Base-by-base conservation (phyloP, 2,329 filamentous ascomycete genomes). In the Furcasterigmium sp. region DNA sequence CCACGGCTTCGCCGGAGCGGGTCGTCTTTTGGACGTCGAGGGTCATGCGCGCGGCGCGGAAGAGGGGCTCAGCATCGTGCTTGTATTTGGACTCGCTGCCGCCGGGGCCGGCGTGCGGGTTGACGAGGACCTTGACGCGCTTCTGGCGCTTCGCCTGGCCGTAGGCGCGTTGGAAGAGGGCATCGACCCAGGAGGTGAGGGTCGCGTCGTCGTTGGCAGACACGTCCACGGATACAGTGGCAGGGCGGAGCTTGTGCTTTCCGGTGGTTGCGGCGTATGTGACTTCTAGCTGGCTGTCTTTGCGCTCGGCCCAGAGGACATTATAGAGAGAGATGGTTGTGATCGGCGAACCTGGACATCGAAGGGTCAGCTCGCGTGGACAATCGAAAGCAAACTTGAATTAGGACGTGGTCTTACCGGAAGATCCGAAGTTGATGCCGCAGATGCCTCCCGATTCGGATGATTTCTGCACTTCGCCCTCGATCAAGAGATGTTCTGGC, bases 101-200 rank as follows among this genome's bases (percentile, higher is more conserved):
- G 32, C 91, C 91, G 34, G 89, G 86, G 0, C 93, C 93, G 13
- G 90, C 88, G 55, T 91, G 85, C 0, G 93, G 93, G 62, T 98
- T 98, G 48, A 98, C 76, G 35, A 97, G 70, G 11, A 97, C 82
- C 61, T 93, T 95, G 49, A 93, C 82, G 37, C 88, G 81, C 63
- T 90, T 93, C 45, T 73, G 76, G 42, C 75, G 76, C 55, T 85
- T 80, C 2, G 85, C 76, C 8, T 68, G 43, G 70, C 84, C 68
- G 56, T 95, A 96, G 19, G 91, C 81, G 37, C 75, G 74, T 28
- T 80, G 68, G 17, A 95, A 60, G 26, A 96, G 72, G 41, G 67
- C 70, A 21, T 74, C 69, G 29, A 82, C 68, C 81, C 88, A 96
- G 44, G 60, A 53, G 38, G 75, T 69, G 8, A 73, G 67, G n/a